Base-by-base conservation (phyloP, 1,284 basidiomycete species). In the Anthracocystis panici-leucophaei region DNA sequence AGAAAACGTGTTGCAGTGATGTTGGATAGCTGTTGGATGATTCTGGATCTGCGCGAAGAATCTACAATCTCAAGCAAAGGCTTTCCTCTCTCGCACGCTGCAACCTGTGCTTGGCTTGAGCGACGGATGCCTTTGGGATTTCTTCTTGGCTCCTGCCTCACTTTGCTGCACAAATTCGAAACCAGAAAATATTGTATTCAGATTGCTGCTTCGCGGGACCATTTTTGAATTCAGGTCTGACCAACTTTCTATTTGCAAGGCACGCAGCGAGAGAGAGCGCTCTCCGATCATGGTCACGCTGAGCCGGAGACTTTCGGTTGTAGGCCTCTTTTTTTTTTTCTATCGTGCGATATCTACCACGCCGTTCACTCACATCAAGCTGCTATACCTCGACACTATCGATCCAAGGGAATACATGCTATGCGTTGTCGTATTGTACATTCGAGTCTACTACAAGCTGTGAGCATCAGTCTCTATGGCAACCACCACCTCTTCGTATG, bases 401-500 rank as follows among this genome's bases (percentile, higher is more conserved):
- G 16, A 18, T 31, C 18, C 11, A 18, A 18, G 27, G 9, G 16
- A 48, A 27, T 48, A 14, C 6, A 27, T 48, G 16, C 25, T 18
- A 48, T 29, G 27, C 46, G 25, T 29, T n/a, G 25, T n/a, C 8
- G 46, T 29, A 29, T 12, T 48, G 29, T 48, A 48, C 46, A 48
- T 16, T 18, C 6, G 4, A 48, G 9, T 29, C 27, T 42, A 20
- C 41, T 48, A 46, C 2, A 11, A 14, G 20, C 5, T 33, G 31
- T 33, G 35, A n/a, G 11, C 1, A 38, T 14, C 3, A 14, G 35
- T 12, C 35, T 38, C 56, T 65, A 60, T 8, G 33, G 49, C 23
- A 33, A 60, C 73, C 73, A 75, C 73, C 73, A 75, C 3, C 46
- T 11, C 60, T 75, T 75, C 2, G 60, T 66, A 21, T 31, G 56